These are phyloP conservation scores for Coemansia reversa DNA, from an alignment of 192 early-diverging fungal species.

Conservation along the genomic window DNA sequence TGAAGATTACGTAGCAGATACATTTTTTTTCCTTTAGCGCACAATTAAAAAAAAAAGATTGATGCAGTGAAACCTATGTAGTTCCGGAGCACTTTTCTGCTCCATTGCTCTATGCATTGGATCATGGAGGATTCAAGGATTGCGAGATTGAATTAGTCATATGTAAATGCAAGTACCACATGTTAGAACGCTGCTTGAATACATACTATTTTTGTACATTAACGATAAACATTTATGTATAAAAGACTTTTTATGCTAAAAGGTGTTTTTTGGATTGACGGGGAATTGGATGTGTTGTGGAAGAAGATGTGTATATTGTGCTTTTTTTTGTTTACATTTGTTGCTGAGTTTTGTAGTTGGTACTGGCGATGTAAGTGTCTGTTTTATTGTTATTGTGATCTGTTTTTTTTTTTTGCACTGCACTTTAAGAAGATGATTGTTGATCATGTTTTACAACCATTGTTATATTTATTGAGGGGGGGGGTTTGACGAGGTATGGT, in stretches of 20 bases:
- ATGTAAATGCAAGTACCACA: conserved; percentile 52
- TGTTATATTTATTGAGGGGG: conserved; percentile 7
- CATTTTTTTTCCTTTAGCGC: neutral
- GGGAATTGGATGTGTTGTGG: neutral
- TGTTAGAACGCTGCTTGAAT: neutral
- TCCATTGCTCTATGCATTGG: conserved; percentile 63
- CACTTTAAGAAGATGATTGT: neutral
- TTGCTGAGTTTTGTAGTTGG: conserved; percentile 33
- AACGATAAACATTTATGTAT: neutral
- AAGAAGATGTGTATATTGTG: neutral
- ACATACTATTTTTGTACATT: neutral
- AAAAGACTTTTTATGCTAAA: neutral
- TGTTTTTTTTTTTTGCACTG: neutral
- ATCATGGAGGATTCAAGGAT: conserved; percentile 58
- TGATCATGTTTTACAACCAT: neutral
- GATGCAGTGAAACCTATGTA: conserved; percentile 8
- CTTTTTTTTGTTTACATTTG: neutral
- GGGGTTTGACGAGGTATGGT: too few relatives aligned
- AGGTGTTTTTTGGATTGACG: too few relatives aligned
- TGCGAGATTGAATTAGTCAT: conserved; percentile 61
- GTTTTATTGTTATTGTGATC: neutral
- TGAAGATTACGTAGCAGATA: neutral
- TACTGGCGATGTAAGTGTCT: conserved; percentile 55
- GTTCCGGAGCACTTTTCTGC: conserved; percentile 78
- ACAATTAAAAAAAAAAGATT: neutral